A percentile compares a stretch with the other conserved stretches of the same genome.
phyloP scores from a whole-genome alignment of 805 yeast genomes.

The Priceomyces carsonii region DNA sequence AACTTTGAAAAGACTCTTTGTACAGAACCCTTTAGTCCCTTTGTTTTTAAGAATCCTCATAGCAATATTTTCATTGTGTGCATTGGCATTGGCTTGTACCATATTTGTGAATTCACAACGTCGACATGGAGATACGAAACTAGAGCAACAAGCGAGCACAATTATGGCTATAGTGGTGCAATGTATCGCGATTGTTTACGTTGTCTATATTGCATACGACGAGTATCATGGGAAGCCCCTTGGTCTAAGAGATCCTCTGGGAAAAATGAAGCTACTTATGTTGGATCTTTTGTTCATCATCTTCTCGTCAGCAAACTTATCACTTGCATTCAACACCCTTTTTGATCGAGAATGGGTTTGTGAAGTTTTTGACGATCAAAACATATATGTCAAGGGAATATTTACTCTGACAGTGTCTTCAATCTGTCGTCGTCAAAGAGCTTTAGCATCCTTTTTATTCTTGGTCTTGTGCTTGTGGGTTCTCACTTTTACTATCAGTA shows the following conservation, averaged over 20 bases:
- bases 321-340: slow-evolving; percentile 81
- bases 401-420: slow-evolving; percentile 38
- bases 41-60: slow-evolving; percentile 60
- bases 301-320: slow-evolving; percentile 82
- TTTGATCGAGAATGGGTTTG: slow-evolving; percentile 84
- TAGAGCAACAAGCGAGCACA: slow-evolving; percentile 83
- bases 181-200: slow-evolving; percentile 71
- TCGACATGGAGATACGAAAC: slow-evolving; percentile 31
- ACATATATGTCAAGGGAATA: slow-evolving; percentile 17
- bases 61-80: slow-evolving; percentile 56
- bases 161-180: slow-evolving; percentile 91
- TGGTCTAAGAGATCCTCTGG: slow-evolving; percentile 83
- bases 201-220: slow-evolving; percentile 81
- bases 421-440: slow-evolving; percentile 77
- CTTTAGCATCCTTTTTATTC: slow-evolving; percentile 77
- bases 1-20: slow-evolving; percentile 54
- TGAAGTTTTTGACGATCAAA: slow-evolving; percentile 20
- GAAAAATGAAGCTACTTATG: slow-evolving; percentile 78
- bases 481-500: slow-evolving; percentile 77
- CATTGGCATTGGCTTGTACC: slow-evolving; percentile 70
- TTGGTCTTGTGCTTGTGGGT: slow-evolving; percentile 81
- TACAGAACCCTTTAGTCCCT: slow-evolving; percentile 81
- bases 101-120: slow-evolving; percentile 47
- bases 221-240: slow-evolving; percentile 91
- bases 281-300: slow-evolving; percentile 86